Percentiles rank a stretch among this genome's conserved stretches.
phyloP scores from a whole-genome alignment of 169 alveolate species.

The Plasmodium sp. region DNA sequence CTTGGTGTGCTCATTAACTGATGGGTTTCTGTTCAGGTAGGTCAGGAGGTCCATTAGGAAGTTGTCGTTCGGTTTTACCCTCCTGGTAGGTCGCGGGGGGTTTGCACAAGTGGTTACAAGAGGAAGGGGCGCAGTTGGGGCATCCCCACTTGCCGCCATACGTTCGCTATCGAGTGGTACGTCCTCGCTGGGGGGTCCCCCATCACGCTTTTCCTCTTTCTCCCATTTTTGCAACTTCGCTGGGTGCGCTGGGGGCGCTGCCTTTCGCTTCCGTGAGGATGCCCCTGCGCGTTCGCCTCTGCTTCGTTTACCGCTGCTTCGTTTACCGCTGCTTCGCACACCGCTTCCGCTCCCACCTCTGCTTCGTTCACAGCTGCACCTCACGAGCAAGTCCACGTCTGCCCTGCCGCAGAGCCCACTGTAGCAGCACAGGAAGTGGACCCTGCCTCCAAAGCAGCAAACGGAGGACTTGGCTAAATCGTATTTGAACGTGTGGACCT shows the following conservation, averaged over 20 bases:
- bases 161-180: not conserved
- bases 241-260: not conserved
- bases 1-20: slow-evolving; percentile 30
- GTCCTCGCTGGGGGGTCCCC: not conserved
- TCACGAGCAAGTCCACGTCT: not conserved
- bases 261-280: not conserved
- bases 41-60: slow-evolving; percentile 27
- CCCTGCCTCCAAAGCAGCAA: not conserved
- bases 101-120: not conserved
- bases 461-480: not conserved
- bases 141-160: not conserved
- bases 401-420: slow-evolving; percentile 26
- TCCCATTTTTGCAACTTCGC: not conserved
- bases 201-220: not conserved
- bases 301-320: not conserved
- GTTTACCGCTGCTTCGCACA: not conserved
- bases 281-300: not conserved
- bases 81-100: not conserved
- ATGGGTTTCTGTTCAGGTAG: slow-evolving; percentile 30
- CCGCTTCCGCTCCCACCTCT: not conserved
- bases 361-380: not conserved
- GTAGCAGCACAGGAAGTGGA: slow-evolving; percentile 30
- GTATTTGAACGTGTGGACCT: not conserved
- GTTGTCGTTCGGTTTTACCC: not conserved
- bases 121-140: not conserved